These are phyloP conservation scores for Apiospora hydei DNA, from an alignment of 2,329 filamentous ascomycete species.

Conservation along the genomic window DNA sequence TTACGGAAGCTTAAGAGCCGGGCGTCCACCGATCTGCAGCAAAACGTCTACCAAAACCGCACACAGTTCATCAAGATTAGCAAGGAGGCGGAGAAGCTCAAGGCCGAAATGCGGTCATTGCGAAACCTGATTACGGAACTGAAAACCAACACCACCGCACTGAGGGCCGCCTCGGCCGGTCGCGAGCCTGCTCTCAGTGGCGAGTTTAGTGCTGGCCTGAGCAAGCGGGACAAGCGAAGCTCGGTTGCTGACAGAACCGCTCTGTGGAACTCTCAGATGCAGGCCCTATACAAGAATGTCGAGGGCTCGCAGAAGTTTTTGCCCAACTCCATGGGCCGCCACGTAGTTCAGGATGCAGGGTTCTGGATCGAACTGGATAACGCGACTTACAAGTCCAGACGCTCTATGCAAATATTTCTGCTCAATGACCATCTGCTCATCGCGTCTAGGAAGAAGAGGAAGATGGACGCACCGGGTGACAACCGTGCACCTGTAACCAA, in stretches of 20 bases:
- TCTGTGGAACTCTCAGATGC: constrained; percentile 74
- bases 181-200: constrained; percentile 57
- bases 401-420: constrained; percentile 89
- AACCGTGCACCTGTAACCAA: constrained; percentile 69
- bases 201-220: constrained; percentile 61
- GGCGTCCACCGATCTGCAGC: constrained; percentile 84
- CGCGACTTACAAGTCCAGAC: constrained; percentile 91
- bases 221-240: constrained; percentile 83
- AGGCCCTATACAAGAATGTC: constrained; percentile 94
- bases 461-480: constrained; percentile 70
- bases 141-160: constrained; percentile 75
- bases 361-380: constrained; percentile 97
- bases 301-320: constrained; percentile 97
- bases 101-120: constrained; percentile 91
- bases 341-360: constrained; percentile 91
- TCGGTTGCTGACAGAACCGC: constrained; percentile 78
- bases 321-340: constrained; percentile 87
- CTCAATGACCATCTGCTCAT: constrained; percentile 94
- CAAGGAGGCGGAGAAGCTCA: constrained; percentile 97
- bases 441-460: constrained; percentile 91
- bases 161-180: constrained; percentile 65
- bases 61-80: constrained; percentile 99
- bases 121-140: constrained; percentile 92
- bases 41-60: constrained; percentile 95
- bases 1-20: constrained; percentile 79